Percentiles rank a stretch among this genome's conserved stretches.
These are phyloP conservation scores for Hymenoscyphus fructigenus DNA, from an alignment of 2,329 filamentous ascomycete species.

Conservation along the genomic window DNA sequence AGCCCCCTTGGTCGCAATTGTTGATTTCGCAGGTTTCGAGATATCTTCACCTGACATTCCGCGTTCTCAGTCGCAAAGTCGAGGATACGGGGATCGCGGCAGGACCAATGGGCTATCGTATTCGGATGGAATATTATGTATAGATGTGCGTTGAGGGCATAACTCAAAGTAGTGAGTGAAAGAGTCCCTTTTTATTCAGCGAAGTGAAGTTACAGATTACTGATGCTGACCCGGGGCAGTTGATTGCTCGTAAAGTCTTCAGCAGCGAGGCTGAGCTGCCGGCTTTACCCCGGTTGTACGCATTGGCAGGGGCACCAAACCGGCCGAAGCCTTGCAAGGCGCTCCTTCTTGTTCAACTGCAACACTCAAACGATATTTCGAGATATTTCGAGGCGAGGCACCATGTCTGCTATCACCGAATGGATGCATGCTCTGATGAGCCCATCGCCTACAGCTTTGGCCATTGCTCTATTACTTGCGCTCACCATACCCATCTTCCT, in stretches of 20 bases:
- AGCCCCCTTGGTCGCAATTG: conserved; percentile 19
- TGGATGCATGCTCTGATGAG: conserved; percentile 55
- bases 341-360: not conserved
- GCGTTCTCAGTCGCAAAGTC: conserved; percentile 6
- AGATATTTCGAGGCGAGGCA: conserved; percentile 8
- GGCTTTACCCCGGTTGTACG: conserved; percentile 3
- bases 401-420: conserved; percentile 25
- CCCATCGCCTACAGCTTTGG: conserved; percentile 61
- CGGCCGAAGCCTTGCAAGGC: conserved; percentile 16
- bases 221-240: conserved; percentile 12
- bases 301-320: not conserved
- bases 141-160: not conserved
- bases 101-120: not conserved
- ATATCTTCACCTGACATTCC: conserved; percentile 30
- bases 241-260: not conserved
- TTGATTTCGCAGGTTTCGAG: conserved; percentile 17
- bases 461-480: conserved; percentile 68
- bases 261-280: conserved; percentile 19
- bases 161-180: not conserved
- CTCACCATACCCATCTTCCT: conserved; percentile 73
- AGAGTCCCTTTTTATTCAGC: not conserved
- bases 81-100: not conserved
- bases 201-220: conserved; percentile 5
- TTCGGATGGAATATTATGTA: not conserved
- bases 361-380: not conserved